A percentile compares a stretch with the other conserved stretches of the same genome.
Evolutionary conservation across 805 yeast species (phyloP).

Genomic region (Ogataea naganishii): DNA sequence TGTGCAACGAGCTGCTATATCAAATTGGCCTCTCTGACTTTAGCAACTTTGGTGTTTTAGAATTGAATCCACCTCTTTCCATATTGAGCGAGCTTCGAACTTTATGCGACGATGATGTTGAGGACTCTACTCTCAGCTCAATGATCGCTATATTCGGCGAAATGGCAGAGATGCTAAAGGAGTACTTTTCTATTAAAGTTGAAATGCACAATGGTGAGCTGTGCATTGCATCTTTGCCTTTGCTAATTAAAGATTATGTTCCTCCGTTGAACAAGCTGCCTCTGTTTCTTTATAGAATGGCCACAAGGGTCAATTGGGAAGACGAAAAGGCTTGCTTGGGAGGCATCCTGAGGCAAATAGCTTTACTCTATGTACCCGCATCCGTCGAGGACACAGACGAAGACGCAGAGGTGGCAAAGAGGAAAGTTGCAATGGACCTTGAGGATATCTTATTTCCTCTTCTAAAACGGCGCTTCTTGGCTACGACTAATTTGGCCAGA

Average conservation of each 20-base stretch:
- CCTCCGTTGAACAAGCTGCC: conserved; percentile 65
- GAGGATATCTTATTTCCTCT: conserved; percentile 61
- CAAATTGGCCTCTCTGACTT: conserved; percentile 74
- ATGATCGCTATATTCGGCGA: conserved; percentile 22
- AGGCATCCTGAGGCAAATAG: conserved; percentile 58
- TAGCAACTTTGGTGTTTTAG: conserved; percentile 65
- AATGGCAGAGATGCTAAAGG: conserved; percentile 73
- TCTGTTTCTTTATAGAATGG: conserved; percentile 54
- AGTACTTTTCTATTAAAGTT: conserved; percentile 60
- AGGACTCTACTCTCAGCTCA: conserved; percentile 13
- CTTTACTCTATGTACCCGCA: conserved; percentile 67
- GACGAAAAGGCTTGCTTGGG: conserved; percentile 63
- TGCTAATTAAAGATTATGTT: conserved; percentile 51
- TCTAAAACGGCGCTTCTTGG: conserved; percentile 54
- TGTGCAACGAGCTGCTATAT: conserved; percentile 64
- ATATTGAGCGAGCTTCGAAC: conserved; percentile 28
- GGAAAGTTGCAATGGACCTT: conserved; percentile 25
- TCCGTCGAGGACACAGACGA: conserved; percentile 22
- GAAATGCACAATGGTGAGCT: conserved; percentile 23
- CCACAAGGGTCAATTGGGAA: conserved; percentile 49
- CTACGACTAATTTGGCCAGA: conserved; percentile 40
- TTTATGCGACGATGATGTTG: conserved; percentile 24
- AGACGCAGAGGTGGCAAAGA: conserved; percentile 12
- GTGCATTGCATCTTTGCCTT: conserved; percentile 48
- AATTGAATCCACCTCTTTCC: conserved; percentile 24